Conservation (phyloP, 75 land plant genomes). For the Picea glauca region DNA sequence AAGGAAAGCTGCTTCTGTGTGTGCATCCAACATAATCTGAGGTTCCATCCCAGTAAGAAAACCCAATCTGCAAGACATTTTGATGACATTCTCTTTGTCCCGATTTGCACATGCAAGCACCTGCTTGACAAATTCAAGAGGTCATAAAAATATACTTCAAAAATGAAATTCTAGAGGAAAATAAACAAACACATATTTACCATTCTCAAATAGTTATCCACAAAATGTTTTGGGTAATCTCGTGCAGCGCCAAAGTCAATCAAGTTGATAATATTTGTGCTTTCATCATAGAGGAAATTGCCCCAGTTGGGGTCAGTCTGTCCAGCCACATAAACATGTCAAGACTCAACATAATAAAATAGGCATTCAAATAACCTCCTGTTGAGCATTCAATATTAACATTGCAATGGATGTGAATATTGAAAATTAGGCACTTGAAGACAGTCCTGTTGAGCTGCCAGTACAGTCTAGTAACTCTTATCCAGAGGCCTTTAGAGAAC, state of each 20-base stretch:
- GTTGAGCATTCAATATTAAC: no score
- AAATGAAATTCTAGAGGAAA: not conserved
- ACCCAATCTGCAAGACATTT: slow-evolving; percentile 80
- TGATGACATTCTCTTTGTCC: slow-evolving; percentile 65
- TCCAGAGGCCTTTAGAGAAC: no score
- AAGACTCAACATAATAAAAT: no score
- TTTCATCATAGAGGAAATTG: slow-evolving; percentile 91
- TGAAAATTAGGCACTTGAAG: no score
- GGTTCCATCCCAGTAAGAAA: slow-evolving; percentile 94
- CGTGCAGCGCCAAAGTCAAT: slow-evolving; percentile 99
- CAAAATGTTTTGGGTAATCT: slow-evolving; percentile 75
- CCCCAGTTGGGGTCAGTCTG: slow-evolving; percentile 99
- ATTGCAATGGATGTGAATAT: no score
- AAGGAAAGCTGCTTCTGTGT: slow-evolving; percentile 90
- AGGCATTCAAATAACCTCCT: no score
- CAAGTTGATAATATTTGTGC: slow-evolving; percentile 70
- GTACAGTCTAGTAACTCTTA: no score
- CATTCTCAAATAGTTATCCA: slow-evolving; percentile 94
- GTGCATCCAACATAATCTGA: slow-evolving; percentile 81
- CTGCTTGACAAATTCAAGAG: slow-evolving; percentile 28
- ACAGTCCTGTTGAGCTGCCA: no score
- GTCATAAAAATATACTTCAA: not conserved
- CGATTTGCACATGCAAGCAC: slow-evolving; percentile 91
- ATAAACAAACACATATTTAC: slow-evolving; percentile 22
- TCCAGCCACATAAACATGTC: not conserved